Percentiles rank a stretch among this genome's conserved stretches.
These are phyloP conservation scores for Dothideomycetidae sp. DNA, from an alignment of 2,329 filamentous ascomycete genomes.

Conservation along the genomic window DNA sequence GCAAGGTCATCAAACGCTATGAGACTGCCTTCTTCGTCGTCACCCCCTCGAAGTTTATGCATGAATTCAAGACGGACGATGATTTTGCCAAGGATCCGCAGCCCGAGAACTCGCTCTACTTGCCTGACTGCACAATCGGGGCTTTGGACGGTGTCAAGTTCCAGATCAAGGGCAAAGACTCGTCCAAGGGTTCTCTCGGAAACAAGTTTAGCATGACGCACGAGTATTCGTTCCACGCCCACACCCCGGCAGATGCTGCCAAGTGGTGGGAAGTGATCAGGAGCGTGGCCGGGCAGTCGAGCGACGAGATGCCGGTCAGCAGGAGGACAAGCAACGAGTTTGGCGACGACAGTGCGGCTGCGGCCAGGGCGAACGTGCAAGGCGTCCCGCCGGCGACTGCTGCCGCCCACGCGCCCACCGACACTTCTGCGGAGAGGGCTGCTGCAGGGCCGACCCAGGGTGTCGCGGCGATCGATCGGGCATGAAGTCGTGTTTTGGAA, in stretches of 20 bases:
- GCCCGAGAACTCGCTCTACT: slow-evolving; percentile 79
- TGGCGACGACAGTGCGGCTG: neutral
- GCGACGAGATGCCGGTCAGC: slow-evolving; percentile 25
- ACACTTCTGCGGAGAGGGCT: slow-evolving; percentile 6
- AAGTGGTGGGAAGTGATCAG: slow-evolving; percentile 72
- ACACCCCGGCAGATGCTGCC: slow-evolving; percentile 62
- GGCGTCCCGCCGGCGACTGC: neutral
- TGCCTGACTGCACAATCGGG: slow-evolving; percentile 78
- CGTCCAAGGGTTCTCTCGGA: slow-evolving; percentile 59
- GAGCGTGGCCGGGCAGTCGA: slow-evolving; percentile 39
- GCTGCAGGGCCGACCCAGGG: slow-evolving; percentile 7
- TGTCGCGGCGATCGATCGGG: slow-evolving; percentile 6
- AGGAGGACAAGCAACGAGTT: slow-evolving; percentile 6
- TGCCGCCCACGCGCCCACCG: slow-evolving; percentile 1
- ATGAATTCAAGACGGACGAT: slow-evolving; percentile 94
- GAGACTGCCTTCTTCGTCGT: slow-evolving; percentile 78
- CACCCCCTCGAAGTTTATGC: slow-evolving; percentile 73
- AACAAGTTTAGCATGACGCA: slow-evolving; percentile 67
- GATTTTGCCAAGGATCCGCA: slow-evolving; percentile 55
- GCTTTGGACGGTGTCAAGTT: slow-evolving; percentile 60
- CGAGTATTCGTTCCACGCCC: slow-evolving; percentile 78
- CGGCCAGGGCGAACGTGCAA: neutral
- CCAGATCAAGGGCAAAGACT: slow-evolving; percentile 88
- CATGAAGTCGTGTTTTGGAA: too few species aligned
- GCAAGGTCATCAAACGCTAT: slow-evolving; percentile 70